Evolutionary conservation across 371 early-diverging fungal species (phyloP), one percentile per base, ranked within the genome.

Genomic region (Mucor mucedo): DNA sequence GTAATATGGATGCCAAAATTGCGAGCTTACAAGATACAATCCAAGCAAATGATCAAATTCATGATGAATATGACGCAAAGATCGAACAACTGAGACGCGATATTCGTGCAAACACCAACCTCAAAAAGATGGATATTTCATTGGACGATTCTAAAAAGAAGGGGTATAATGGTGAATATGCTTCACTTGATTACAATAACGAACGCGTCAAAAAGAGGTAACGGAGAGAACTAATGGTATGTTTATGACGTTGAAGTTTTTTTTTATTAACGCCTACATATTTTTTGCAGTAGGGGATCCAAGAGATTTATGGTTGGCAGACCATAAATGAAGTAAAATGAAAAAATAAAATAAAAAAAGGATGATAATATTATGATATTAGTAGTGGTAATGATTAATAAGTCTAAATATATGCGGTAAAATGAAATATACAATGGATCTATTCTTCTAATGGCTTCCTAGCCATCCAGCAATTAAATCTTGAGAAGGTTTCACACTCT

Each of bases 1-100:
- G 70, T n/a, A 87, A 86, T 7, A 83, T 94, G 38, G 90, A 89
- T 65, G 69, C 74, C 41, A 83, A 84, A 70, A 85, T 95, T 63
- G 80, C 56, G 0, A 79, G 79, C 16, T 82, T 92, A 39, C 73
- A 79, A 58, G 82, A 76, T 9, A 68, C 80, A 21, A 83, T 83
- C 10, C 76, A 77, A 40, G 76, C 77, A 58, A 87, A 91, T 64
- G 86, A 88, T 65, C 74, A 70, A n/a, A 75, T 75, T 16, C 72
- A 71, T 13, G 80, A 82, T 10, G 78, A 77, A 0, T 84, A 84
- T 67, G 73, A 76, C 6, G 63, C 69, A 14, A 69, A 75, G 21
- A 40, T 88, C 32, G 89, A 86, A 16, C 66, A 65, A 58, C 53
- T 79, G 35, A 77, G 82, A 60, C 80, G 76, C 56, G 77, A 82